These are phyloP conservation scores for Coprinopsis sp. DNA, from an alignment of 768 basidiomycete species.

Conservation along the genomic window DNA sequence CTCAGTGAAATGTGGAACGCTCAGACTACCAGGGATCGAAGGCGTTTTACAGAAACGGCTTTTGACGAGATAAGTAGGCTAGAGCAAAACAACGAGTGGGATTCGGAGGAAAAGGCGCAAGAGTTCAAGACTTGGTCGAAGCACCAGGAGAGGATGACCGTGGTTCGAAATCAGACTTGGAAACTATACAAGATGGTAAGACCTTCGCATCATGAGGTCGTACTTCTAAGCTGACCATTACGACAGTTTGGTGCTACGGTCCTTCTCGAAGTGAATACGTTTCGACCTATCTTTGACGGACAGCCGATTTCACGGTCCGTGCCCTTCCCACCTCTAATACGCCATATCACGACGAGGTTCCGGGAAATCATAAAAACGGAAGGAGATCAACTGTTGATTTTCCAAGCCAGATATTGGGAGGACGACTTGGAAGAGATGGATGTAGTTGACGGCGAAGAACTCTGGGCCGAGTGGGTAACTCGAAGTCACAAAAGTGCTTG, in stretches of 20 bases:
- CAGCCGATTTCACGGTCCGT: not conserved
- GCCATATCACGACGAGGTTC: not conserved
- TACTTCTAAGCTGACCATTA: not conserved
- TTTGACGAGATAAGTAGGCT: not conserved
- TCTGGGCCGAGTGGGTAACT: not conserved
- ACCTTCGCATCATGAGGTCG: not conserved
- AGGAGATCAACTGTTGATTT: not conserved
- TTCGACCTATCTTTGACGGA: not conserved
- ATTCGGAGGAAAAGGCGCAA: not conserved
- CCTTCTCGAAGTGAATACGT: not conserved
- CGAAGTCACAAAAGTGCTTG: not conserved
- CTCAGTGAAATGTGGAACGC: not conserved
- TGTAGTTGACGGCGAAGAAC: not conserved
- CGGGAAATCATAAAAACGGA: not conserved
- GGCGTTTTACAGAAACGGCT: not conserved
- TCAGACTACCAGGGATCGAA: not conserved
- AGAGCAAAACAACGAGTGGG: not conserved
- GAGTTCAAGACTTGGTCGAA: not conserved
- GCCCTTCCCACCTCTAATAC: not conserved
- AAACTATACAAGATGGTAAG: conserved; percentile 2
- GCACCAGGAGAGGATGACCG: not conserved
- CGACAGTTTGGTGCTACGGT: conserved; percentile 1
- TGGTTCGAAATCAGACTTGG: not conserved
- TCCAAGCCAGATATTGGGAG: not conserved
- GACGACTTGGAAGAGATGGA: not conserved